phyloP scores from a whole-genome alignment of 2,329 filamentous ascomycete species.

The Pseudocercospora vitis region DNA sequence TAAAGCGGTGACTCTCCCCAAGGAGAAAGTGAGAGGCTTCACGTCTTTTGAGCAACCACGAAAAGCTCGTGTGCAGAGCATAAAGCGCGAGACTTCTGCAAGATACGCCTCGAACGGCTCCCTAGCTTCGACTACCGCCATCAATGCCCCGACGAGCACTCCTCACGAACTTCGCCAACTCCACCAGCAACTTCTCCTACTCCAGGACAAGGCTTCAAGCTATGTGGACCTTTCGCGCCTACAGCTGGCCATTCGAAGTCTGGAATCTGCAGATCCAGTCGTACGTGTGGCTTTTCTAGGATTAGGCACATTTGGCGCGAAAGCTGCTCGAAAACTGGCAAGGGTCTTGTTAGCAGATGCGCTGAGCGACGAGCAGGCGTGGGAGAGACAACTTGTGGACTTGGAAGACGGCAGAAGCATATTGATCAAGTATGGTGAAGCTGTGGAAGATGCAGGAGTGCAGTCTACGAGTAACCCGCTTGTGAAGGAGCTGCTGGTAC shows the following conservation, averaged over 20 bases:
- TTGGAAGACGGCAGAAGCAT: conserved; percentile 40
- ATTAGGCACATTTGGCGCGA: conserved; percentile 36
- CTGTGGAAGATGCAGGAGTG: conserved; percentile 49
- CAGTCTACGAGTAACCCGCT: conserved; percentile 50
- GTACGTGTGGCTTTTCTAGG: conserved; percentile 56
- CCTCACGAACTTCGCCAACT: conserved; percentile 58
- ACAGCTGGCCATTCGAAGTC: conserved; percentile 67
- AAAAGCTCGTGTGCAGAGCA: background rate
- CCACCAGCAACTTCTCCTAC: conserved; percentile 57
- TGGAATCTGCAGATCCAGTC: conserved; percentile 56
- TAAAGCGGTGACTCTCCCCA: conserved; percentile 1
- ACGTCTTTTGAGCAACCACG: background rate
- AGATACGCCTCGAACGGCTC: conserved; percentile 36
- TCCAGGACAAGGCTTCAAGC: conserved; percentile 62
- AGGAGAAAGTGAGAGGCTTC: background rate
- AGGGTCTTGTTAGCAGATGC: conserved; percentile 57
- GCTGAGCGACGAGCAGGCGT: conserved; percentile 42
- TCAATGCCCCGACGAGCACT: conserved; percentile 56
- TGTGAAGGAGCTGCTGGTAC: conserved; percentile 61
- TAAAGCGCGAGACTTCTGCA: background rate
- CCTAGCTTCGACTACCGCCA: conserved; percentile 53
- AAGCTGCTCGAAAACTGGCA: conserved; percentile 64
- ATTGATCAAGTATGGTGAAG: conserved; percentile 54
- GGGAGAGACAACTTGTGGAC: conserved; percentile 46
- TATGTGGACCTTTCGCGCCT: conserved; percentile 68